Conservation (phyloP, 768 basidiomycete species). For the Dentipellis fragilis region DNA sequence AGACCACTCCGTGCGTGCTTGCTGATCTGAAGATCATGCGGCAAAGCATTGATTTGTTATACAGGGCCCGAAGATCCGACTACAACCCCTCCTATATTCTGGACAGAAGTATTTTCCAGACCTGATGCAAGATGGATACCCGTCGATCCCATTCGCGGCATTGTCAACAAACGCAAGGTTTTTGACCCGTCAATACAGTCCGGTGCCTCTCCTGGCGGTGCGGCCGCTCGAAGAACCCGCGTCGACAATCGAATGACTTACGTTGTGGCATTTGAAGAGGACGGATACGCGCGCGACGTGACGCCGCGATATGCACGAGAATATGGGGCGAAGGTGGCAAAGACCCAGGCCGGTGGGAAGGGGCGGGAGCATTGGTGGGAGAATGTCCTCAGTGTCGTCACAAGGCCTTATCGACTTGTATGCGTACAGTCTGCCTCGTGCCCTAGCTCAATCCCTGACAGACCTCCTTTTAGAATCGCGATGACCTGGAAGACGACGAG, state of each 20-base stretch:
- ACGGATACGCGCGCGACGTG: constrained; percentile 85
- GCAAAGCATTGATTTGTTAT: neutral
- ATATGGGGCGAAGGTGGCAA: constrained; percentile 72
- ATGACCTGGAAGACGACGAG: constrained; percentile 89
- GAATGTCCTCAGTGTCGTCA: constrained; percentile 47
- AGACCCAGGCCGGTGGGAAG: constrained; percentile 62
- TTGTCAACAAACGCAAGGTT: constrained; percentile 69
- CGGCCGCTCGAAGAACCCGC: constrained; percentile 12
- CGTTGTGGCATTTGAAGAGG: constrained; percentile 91
- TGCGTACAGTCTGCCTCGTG: constrained; percentile 12
- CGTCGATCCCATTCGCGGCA: constrained; percentile 76
- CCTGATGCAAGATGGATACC: constrained; percentile 88
- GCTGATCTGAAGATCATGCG: neutral
- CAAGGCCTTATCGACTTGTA: constrained; percentile 77
- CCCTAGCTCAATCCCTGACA: too few species aligned
- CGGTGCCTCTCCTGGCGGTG: constrained; percentile 14
- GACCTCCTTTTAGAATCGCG: constrained; percentile 54
- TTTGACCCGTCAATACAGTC: constrained; percentile 58
- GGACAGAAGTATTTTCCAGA: constrained; percentile 95
- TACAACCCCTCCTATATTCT: constrained; percentile 76
- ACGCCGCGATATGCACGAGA: constrained; percentile 82
- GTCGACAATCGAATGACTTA: constrained; percentile 84
- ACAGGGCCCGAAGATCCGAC: constrained; percentile 40
- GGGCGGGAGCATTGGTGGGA: constrained; percentile 83
- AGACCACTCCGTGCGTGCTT: constrained; percentile 1